Evolutionary conservation across 352 stramenopile species (phyloP), one percentile per base, ranked within the genome.

Genomic region (Globisporangium cederbergense): DNA sequence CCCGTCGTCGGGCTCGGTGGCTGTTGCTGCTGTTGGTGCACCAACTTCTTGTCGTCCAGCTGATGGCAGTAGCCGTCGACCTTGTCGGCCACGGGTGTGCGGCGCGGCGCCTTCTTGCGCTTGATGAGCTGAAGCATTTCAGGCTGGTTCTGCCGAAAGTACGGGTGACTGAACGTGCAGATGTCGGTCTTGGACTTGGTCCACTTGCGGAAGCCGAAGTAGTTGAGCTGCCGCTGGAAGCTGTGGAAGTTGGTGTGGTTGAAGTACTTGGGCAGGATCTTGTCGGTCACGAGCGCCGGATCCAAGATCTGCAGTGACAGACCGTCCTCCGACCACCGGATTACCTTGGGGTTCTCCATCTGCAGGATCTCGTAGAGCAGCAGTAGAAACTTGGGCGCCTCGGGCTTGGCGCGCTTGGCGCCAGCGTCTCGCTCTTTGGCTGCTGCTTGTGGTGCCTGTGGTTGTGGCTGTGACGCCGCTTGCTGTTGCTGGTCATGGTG

Each of bases 201-300:
- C 74, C 74, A 81, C 50, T 89, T 89, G 50, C 77, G 72, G 71
- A 97, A 97, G 36, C 72, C 78, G 73, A 97, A 97, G 71, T 97
- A 96, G 67, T 93, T 95, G 46, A 97, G 76, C 65, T 97, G 88
- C 8, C 89, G 79, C 59, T 93, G 83, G 51, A 97, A 89, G n/a
- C 83, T 95, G 46, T 89, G 83, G 70, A 96, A 97, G 53, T 88
- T 94, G 54, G 79, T 81, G 70, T 97, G 89, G 57, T 94, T 96
- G 68, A 97, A 97, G 69, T 96, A 97, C 64, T 86, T 82, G 34
- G 89, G 88, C 13, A 97, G 70, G 50, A 97, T 77, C 66, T 90
- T 77, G 20, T 80, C 65, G 51, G 91, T 89, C 20, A 95, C 68
- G 28, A 62, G 62, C 2, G 36, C 57, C 22, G 73, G 68, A 65